Evolutionary conservation across 2,329 filamentous ascomycete genomes (phyloP).

Genomic region (Ophiocordyceps robertsii): DNA sequence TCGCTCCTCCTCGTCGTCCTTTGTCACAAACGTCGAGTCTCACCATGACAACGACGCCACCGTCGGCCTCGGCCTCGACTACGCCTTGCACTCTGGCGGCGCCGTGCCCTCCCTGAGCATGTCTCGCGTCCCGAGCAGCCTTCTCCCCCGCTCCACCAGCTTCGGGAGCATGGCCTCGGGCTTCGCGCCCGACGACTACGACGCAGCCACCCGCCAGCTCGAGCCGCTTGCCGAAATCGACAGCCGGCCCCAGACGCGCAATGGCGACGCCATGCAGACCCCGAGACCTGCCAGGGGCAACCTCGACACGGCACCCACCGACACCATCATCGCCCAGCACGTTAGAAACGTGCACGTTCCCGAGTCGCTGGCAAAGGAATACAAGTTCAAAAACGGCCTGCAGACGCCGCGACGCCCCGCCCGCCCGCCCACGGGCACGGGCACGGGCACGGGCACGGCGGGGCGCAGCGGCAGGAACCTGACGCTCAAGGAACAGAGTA

Average conservation of each 20-base stretch:
- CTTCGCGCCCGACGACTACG: conserved; percentile 43
- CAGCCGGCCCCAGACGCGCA: conserved; percentile 21
- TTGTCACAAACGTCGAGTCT: conserved; percentile 37
- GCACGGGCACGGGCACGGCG: conserved; percentile 32
- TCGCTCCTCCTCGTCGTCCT: conserved; percentile 47
- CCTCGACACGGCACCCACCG: conserved; percentile 53
- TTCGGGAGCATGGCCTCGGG: conserved; percentile 75
- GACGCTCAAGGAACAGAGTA: conserved; percentile 94
- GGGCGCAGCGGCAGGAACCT: conserved; percentile 52
- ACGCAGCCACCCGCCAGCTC: conserved; percentile 31
- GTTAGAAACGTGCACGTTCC: conserved; percentile 85
- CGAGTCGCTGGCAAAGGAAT: conserved; percentile 76
- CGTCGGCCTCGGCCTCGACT: conserved; percentile 55
- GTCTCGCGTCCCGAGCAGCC: conserved; percentile 36
- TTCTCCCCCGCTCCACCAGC: conserved; percentile 64
- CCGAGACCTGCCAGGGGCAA: conserved; percentile 48
- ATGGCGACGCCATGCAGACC: conserved; percentile 47
- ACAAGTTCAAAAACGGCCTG: conserved; percentile 59
- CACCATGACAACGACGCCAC: conserved; percentile 61
- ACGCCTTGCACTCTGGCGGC: conserved; percentile 70
- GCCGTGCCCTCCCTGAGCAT: conserved; percentile 45
- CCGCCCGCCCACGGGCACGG: conserved; percentile 26
- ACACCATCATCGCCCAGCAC: conserved; percentile 78
- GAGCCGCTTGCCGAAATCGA: conserved; percentile 37
- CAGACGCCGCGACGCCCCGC: conserved; percentile 42